These are phyloP conservation scores for Solanum etuberosum DNA, from an alignment of 257 asterid species.

Conservation along the genomic window DNA sequence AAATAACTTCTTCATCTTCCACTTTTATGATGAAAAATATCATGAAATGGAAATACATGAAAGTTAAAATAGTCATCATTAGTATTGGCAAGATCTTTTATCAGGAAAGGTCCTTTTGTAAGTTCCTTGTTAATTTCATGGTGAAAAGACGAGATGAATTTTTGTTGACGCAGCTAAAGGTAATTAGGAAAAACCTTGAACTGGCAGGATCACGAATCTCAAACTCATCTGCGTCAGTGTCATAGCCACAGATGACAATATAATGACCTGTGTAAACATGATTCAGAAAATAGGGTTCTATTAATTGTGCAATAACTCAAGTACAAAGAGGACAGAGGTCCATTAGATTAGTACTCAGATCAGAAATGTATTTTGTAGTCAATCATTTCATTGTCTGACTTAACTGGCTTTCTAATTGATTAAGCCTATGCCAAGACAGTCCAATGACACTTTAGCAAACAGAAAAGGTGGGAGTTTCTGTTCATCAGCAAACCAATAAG, in stretches of 20 bases:
- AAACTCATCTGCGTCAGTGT: slow-evolving; percentile 61
- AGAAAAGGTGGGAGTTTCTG: neutral
- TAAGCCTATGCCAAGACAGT: neutral
- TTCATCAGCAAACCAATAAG: neutral
- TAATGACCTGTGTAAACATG: slow-evolving; percentile 57
- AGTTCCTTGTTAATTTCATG: neutral
- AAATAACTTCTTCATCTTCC: neutral
- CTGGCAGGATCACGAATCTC: slow-evolving; percentile 99
- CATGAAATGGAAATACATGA: neutral
- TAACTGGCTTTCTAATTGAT: neutral
- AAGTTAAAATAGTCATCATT: neutral
- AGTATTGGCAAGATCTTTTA: neutral
- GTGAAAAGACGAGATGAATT: neutral
- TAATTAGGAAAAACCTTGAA: slow-evolving; percentile 42
- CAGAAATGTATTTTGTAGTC: neutral
- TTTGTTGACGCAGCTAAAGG: neutral
- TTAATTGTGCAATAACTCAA: neutral
- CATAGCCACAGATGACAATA: slow-evolving; percentile 82
- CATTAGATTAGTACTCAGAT: neutral
- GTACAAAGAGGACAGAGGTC: neutral
- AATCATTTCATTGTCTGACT: neutral
- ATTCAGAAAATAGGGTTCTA: neutral
- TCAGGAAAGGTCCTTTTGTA: neutral
- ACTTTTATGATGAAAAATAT: neutral
- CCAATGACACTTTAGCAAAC: neutral